Evolutionary conservation across 768 basidiomycete genomes (phyloP).

Genomic region (Tulasnella sp.): DNA sequence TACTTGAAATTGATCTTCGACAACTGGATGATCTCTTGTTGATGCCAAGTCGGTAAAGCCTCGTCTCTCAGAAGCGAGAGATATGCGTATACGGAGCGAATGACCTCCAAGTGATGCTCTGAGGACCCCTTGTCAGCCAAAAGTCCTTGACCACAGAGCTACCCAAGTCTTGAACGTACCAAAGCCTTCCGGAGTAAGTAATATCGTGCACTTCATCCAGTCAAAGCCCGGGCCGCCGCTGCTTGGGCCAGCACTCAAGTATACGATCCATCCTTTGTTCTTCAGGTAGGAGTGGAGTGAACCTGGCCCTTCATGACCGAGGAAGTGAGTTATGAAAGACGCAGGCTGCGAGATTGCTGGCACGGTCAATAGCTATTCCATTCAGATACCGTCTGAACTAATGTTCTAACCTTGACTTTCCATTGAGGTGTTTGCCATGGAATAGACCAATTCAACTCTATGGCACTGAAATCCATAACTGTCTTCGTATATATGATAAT

Average conservation of each 20-base stretch:
- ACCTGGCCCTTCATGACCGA: slow-evolving; percentile 89
- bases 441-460: slow-evolving; percentile 55
- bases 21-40: slow-evolving; percentile 57
- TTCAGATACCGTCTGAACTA: too few relatives aligned
- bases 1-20: slow-evolving; percentile 73
- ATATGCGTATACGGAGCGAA: slow-evolving; percentile 14
- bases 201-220: slow-evolving; percentile 73
- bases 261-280: slow-evolving; percentile 74
- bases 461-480: slow-evolving; percentile 70
- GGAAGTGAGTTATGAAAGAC: slow-evolving; percentile 62
- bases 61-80: slow-evolving; percentile 30
- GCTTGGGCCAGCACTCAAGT: slow-evolving; percentile 57
- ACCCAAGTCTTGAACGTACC: slow-evolving; percentile 44
- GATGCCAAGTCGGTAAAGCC: slow-evolving; percentile 37
- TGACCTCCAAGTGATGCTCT: slow-evolving; percentile 15
- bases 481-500: slow-evolving; percentile 59
- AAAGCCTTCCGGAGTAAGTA: slow-evolving; percentile 78
- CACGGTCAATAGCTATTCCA: too few relatives aligned
- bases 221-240: slow-evolving; percentile 66
- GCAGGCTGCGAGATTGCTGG: slow-evolving; percentile 73
- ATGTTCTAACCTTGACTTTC: slow-evolving; percentile 12
- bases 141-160: not conserved
- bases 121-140: too few relatives aligned
- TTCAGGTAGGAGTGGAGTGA: slow-evolving; percentile 88
- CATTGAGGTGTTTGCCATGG: slow-evolving; percentile 18